Percentiles rank a stretch among this genome's conserved stretches.
These are phyloP conservation scores for Saturnispora mendoncae DNA, from an alignment of 805 yeast genomes.

Conservation along the genomic window DNA sequence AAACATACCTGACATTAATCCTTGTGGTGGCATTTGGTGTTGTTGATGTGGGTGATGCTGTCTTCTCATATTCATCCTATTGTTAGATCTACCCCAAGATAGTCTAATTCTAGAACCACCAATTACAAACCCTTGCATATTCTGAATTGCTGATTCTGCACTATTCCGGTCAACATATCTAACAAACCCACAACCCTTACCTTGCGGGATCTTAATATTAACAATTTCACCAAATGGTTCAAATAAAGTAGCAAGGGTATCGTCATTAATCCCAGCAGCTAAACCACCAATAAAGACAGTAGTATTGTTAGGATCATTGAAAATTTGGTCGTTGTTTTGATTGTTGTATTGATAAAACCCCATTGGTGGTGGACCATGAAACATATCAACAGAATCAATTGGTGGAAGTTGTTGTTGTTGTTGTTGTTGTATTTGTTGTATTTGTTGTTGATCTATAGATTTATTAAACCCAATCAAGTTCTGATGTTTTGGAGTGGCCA, in stretches of 20 bases:
- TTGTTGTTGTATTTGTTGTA: conserved; percentile 5
- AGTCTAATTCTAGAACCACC: conserved; percentile 67
- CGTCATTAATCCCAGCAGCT: conserved; percentile 54
- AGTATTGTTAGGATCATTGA: conserved; percentile 60
- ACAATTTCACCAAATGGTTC: conserved; percentile 65
- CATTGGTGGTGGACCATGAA: conserved; percentile 5
- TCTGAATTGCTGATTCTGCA: conserved; percentile 69
- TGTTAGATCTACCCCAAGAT: conserved; percentile 61
- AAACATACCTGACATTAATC: conserved; percentile 18
- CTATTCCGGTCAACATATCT: conserved; percentile 57
- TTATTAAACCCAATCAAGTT: conserved; percentile 13
- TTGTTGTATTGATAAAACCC: not conserved
- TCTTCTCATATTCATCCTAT: conserved; percentile 15
- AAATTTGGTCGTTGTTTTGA: conserved; percentile 11
- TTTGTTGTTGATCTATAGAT: not conserved
- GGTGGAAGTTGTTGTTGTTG: not conserved
- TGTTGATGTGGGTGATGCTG: conserved; percentile 11
- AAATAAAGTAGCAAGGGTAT: conserved; percentile 50
- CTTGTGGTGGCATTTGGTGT: conserved; percentile 7
- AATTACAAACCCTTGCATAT: conserved; percentile 70
- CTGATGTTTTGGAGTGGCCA: conserved; percentile 64
- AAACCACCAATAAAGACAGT: conserved; percentile 65
- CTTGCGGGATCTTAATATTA: conserved; percentile 67
- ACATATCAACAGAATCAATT: conserved; percentile 10
- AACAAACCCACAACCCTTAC: conserved; percentile 75